Conservation (phyloP, 202 grass and related monocot species). For the Brachypodium distachyon region DNA sequence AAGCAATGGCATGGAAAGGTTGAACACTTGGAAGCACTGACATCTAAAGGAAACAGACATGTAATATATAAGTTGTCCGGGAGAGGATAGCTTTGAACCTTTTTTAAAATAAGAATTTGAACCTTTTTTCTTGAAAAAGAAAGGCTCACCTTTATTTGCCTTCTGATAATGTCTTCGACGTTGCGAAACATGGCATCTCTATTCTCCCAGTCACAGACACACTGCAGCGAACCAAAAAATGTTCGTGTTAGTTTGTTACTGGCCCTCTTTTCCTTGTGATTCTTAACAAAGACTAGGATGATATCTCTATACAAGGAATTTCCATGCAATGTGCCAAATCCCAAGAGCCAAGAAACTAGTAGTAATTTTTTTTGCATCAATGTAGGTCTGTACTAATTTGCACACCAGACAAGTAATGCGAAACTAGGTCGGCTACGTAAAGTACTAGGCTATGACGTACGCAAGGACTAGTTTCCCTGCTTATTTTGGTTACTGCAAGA, state of each 20-base stretch:
- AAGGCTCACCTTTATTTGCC: conserved; percentile 46
- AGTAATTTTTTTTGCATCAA: neutral
- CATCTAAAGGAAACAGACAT: conserved; percentile 10
- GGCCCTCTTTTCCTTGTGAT: neutral
- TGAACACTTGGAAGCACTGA: conserved; percentile 63
- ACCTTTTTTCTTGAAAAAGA: neutral
- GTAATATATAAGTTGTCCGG: neutral
- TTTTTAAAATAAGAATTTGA: neutral
- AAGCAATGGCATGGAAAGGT: conserved; percentile 80
- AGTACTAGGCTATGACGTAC: neutral
- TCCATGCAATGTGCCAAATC: neutral
- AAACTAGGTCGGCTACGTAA: neutral
- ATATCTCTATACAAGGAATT: neutral
- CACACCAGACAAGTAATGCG: neutral
- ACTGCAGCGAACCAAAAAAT: conserved; percentile 29
- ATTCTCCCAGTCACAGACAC: conserved; percentile 74
- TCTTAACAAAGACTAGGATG: neutral
- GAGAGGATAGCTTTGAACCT: neutral
- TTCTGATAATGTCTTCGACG: conserved; percentile 65
- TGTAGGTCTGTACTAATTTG: neutral
- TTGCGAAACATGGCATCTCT: conserved; percentile 51
- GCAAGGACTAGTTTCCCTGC: no score
- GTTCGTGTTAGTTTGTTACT: neutral
- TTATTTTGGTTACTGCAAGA: no score
- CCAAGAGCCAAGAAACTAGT: neutral